These are phyloP conservation scores for Mycena epipterygia DNA, from an alignment of 768 basidiomycete species.

Conservation along the genomic window DNA sequence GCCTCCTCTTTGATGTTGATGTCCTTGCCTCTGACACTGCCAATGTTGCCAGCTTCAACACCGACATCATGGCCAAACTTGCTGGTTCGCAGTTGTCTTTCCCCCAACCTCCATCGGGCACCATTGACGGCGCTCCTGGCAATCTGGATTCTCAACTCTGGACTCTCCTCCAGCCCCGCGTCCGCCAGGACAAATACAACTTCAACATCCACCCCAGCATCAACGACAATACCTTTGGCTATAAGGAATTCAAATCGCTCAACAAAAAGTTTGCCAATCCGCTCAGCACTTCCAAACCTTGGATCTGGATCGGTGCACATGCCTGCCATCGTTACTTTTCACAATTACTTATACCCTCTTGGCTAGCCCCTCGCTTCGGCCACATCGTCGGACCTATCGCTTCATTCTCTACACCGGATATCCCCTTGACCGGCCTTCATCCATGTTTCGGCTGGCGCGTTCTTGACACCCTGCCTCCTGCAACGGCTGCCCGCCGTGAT, in stretches of 20 bases:
- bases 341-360: too few species aligned
- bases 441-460: not conserved
- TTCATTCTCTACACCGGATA: not conserved
- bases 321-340: not conserved
- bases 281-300: not conserved
- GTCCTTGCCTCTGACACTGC: not conserved
- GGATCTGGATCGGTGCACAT: conserved; percentile 4
- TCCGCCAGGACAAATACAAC: not conserved
- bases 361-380: not conserved
- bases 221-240: conserved; percentile 8
- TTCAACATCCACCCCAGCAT: not conserved
- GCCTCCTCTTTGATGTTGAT: not conserved
- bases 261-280: not conserved
- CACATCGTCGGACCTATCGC: not conserved
- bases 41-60: not conserved
- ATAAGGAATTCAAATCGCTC: not conserved
- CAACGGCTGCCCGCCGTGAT: not conserved
- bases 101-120: not conserved
- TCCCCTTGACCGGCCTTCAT: not conserved
- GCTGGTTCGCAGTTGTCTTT: not conserved
- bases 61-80: not conserved
- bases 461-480: not conserved
- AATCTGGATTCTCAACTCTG: not conserved
- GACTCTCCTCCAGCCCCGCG: not conserved
- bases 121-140: too few species aligned